phyloP scores from a whole-genome alignment of 768 basidiomycete species.

The Termitomyces sp. region DNA sequence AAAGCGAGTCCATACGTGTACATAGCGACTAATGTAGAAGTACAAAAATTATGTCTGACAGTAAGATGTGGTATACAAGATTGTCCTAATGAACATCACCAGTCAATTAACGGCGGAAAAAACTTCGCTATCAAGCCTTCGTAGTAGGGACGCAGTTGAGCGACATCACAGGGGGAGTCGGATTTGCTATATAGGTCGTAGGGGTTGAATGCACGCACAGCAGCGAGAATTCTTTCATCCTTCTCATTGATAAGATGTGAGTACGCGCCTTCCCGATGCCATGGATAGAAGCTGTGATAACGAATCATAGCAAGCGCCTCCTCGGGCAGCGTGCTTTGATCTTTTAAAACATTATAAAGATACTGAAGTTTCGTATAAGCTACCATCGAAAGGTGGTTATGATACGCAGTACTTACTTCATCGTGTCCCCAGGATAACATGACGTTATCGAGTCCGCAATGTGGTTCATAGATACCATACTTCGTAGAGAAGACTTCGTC shows the following conservation, averaged over 20 bases:
- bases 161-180: constrained; percentile 59
- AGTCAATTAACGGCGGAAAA: constrained; percentile 78
- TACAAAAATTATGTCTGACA: background rate
- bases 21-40: background rate
- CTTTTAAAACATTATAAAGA: constrained; percentile 77
- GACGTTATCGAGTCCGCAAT: constrained; percentile 81
- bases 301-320: constrained; percentile 90
- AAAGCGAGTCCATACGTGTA: too few species aligned
- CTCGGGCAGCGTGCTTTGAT: constrained; percentile 72
- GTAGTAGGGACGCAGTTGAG: constrained; percentile 77
- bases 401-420: constrained; percentile 49
- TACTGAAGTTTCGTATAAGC: constrained; percentile 41
- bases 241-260: constrained; percentile 70
- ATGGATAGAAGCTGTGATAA: constrained; percentile 94
- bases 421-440: constrained; percentile 93
- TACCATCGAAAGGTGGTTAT: background rate
- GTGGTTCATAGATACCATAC: constrained; percentile 68
- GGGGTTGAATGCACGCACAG: constrained; percentile 86
- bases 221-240: constrained; percentile 57
- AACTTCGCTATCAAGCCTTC: constrained; percentile 75
- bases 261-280: constrained; percentile 90
- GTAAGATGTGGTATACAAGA: background rate
- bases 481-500: constrained; percentile 66
- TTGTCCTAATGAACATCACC: constrained; percentile 41
- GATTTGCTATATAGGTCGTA: constrained; percentile 93